phyloP scores from a whole-genome alignment of 306 rosid genomes.

The Corylus heterophylla region DNA sequence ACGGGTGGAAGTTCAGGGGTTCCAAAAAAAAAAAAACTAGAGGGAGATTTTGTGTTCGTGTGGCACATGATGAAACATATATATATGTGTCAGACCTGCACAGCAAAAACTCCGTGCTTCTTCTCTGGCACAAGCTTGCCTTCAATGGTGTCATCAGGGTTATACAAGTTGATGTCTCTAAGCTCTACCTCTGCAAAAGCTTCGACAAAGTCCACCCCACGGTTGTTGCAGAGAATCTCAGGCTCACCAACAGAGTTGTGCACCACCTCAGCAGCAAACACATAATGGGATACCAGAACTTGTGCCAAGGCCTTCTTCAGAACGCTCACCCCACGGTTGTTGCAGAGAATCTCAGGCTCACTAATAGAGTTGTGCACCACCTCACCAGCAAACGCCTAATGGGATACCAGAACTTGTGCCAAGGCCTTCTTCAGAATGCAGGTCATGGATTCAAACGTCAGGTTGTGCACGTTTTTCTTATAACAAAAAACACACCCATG shows the following conservation, averaged over 20 bases:
- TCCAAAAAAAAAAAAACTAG: no score
- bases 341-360: conserved; percentile 75
- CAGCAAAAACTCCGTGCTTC: conserved; percentile 65
- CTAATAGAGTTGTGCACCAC: conserved; percentile 45
- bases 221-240: conserved; percentile 68
- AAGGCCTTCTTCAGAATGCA: conserved; percentile 50
- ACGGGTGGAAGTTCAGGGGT: no score
- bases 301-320: conserved; percentile 57
- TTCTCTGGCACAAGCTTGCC: conserved; percentile 64
- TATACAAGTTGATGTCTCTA: conserved; percentile 47
- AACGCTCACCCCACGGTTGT: conserved; percentile 53
- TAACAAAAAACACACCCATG: conserved; percentile 75
- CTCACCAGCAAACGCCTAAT: conserved; percentile 61
- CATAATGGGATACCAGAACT: conserved; percentile 52
- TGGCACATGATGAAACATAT: neutral
- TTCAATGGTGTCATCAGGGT: conserved; percentile 56
- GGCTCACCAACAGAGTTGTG: conserved; percentile 54
- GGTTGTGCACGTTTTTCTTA: conserved; percentile 21
- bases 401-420: conserved; percentile 47
- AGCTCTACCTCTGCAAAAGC: conserved; percentile 63
- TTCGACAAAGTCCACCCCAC: conserved; percentile 77
- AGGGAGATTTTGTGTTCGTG: no score
- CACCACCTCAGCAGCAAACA: conserved; percentile 66
- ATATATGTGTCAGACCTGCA: conserved; percentile 48
- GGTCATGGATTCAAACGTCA: conserved; percentile 34